Conservation (phyloP, 371 early-diverging fungal species). For the Apophysomyces variabilis region DNA sequence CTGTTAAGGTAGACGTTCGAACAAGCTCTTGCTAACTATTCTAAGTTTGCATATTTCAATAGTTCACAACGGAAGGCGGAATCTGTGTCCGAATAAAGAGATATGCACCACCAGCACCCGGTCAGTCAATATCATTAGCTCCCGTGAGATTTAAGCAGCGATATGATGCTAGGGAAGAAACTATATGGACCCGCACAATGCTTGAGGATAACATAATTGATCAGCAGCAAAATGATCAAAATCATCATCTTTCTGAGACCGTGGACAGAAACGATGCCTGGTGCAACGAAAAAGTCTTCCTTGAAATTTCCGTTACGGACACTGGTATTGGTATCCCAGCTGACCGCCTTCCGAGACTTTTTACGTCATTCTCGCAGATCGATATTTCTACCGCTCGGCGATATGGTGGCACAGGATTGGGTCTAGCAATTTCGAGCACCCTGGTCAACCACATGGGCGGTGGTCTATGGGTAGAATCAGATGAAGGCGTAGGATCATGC, state of each 20-base stretch:
- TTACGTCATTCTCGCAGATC: constrained; percentile 65
- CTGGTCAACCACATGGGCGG: constrained; percentile 67
- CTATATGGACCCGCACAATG: constrained; percentile 32
- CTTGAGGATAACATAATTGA: constrained; percentile 12
- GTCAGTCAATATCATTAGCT: constrained; percentile 24
- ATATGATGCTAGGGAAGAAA: constrained; percentile 60
- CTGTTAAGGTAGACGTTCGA: constrained; percentile 52
- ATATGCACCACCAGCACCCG: constrained; percentile 32
- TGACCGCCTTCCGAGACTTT: constrained; percentile 59
- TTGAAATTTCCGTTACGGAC: constrained; percentile 63
- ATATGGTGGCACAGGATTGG: constrained; percentile 63
- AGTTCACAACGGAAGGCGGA: constrained; percentile 55
- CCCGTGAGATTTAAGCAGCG: constrained; percentile 56
- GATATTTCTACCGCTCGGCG: constrained; percentile 63
- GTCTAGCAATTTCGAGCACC: constrained; percentile 61
- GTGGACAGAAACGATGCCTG: constrained; percentile 25
- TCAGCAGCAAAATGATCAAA: constrained; percentile 3
- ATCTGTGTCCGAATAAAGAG: constrained; percentile 47
- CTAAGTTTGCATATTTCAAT: neutral
- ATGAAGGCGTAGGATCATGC: constrained; percentile 54
- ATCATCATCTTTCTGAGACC: constrained; percentile 15
- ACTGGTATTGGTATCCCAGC: constrained; percentile 67
- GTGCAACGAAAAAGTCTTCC: constrained; percentile 40
- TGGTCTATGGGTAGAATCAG: constrained; percentile 67
- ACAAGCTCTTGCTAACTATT: neutral